These are phyloP conservation scores for Brassica rapa DNA, from an alignment of 345 rosid genomes.

Conservation along the genomic window DNA sequence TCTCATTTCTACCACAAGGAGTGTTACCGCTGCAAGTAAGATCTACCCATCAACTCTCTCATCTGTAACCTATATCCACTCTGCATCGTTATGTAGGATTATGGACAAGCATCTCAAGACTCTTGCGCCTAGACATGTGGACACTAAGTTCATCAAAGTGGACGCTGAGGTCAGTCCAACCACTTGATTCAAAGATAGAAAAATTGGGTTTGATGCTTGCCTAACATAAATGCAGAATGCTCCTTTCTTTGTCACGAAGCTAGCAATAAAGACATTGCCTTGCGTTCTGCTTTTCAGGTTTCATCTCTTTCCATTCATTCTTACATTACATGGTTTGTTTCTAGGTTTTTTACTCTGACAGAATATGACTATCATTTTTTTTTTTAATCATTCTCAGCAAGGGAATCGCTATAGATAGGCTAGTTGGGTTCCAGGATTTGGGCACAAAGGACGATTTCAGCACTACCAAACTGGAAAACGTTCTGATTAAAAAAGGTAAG, in stretches of 20 bases:
- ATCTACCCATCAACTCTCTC: not conserved
- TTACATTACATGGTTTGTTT: constrained; percentile 12
- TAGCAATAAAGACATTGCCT: constrained; percentile 84
- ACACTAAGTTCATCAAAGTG: constrained; percentile 85
- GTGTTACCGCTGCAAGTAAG: constrained; percentile 90
- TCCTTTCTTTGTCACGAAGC: constrained; percentile 83
- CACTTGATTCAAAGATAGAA: not conserved
- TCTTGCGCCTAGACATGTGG: constrained; percentile 69
- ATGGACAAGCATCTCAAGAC: constrained; percentile 93
- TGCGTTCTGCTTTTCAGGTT: constrained; percentile 88
- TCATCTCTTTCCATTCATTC: constrained; percentile 21
- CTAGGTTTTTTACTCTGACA: constrained; percentile 1
- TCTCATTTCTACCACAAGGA: constrained; percentile 87
- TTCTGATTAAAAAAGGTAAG: constrained; percentile 70
- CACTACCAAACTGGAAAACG: constrained; percentile 54
- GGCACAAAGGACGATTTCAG: constrained; percentile 84
- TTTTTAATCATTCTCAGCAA: constrained; percentile 46
- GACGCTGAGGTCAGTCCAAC: constrained; percentile 73
- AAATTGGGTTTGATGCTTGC: constrained; percentile 1
- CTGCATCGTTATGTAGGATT: constrained; percentile 53
- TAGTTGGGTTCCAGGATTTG: constrained; percentile 86
- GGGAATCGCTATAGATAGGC: constrained; percentile 73
- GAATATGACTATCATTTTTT: not conserved
- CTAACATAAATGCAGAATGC: constrained; percentile 66
- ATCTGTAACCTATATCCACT: not conserved